These are phyloP conservation scores for Arthrobotrys sinensis DNA, from an alignment of 2,329 filamentous ascomycete species.

Conservation along the genomic window DNA sequence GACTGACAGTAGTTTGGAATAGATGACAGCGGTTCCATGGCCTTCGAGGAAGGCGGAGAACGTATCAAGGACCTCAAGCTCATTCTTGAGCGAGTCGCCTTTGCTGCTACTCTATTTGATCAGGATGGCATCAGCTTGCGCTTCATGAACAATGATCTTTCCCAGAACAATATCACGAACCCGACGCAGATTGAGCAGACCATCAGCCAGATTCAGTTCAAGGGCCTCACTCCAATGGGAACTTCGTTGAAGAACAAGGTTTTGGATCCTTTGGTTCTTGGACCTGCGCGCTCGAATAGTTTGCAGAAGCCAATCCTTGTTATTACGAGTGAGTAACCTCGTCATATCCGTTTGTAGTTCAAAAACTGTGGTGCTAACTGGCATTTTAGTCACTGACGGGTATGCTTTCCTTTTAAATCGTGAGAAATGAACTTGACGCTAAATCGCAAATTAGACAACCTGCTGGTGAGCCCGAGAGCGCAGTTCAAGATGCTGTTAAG, in stretches of 20 bases:
- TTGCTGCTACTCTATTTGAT: conserved; percentile 78
- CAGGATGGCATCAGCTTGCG: conserved; percentile 78
- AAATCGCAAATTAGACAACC: conserved; percentile 77
- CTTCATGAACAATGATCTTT: conserved; percentile 77
- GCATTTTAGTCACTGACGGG: conserved; percentile 51
- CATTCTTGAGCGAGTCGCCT: conserved; percentile 76
- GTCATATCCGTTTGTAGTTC: not conserved
- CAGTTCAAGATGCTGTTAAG: conserved; percentile 74
- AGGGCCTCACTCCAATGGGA: conserved; percentile 78
- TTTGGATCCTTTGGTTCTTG: conserved; percentile 74
- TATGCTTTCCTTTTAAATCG: conserved; percentile 14
- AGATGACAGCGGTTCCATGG: conserved; percentile 80
- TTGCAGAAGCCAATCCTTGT: conserved; percentile 77
- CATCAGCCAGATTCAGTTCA: conserved; percentile 75
- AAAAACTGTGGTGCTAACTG: not conserved
- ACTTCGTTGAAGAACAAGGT: conserved; percentile 76
- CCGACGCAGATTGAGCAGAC: conserved; percentile 75
- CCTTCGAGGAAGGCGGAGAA: conserved; percentile 77
- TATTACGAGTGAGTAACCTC: conserved; percentile 70
- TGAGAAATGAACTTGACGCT: conserved; percentile 5
- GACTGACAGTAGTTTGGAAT: conserved; percentile 1
- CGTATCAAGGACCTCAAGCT: conserved; percentile 78
- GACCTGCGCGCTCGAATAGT: conserved; percentile 71
- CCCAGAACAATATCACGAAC: conserved; percentile 73
- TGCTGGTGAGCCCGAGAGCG: conserved; percentile 74